Conservation (phyloP, 345 rosid genomes). For the Boechera stricta region DNA sequence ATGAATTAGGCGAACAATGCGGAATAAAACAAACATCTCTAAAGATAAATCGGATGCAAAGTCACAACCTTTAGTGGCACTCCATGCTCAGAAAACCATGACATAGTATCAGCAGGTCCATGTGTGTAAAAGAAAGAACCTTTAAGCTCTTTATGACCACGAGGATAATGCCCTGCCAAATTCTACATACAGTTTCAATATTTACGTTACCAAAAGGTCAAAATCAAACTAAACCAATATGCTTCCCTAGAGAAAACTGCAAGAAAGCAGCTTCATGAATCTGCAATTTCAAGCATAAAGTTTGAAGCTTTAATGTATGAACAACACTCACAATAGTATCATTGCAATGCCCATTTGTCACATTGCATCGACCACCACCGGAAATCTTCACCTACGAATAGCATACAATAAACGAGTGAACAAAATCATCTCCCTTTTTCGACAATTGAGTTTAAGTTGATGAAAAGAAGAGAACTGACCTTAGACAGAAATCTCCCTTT, state of each 20-base stretch:
- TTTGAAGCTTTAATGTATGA: neutral
- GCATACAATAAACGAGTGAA: neutral
- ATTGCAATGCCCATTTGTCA: conserved; percentile 79
- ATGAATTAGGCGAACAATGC: conserved; percentile 27
- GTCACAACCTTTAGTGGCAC: conserved; percentile 79
- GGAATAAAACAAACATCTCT: conserved; percentile 1
- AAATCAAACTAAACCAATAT: neutral
- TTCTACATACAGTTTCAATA: conserved; percentile 48
- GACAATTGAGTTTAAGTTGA: neutral
- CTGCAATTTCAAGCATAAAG: conserved; percentile 5
- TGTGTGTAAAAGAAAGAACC: conserved; percentile 83
- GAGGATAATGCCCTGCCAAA: conserved; percentile 76
- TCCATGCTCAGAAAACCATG: conserved; percentile 87
- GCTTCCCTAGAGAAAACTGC: conserved; percentile 3
- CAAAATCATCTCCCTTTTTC: neutral
- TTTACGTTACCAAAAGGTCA: neutral
- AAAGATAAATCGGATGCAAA: neutral
- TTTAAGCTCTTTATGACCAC: conserved; percentile 85
- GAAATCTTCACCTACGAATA: conserved; percentile 79
- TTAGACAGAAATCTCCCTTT: conserved; percentile 88
- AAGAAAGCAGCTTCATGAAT: neutral
- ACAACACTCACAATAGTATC: conserved; percentile 62
- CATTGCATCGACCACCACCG: conserved; percentile 95
- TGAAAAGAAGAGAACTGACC: conserved; percentile 47
- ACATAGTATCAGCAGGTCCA: conserved; percentile 85